A percentile compares a stretch with the other conserved stretches of the same genome.
Evolutionary conservation across 768 basidiomycete species (phyloP).

Genomic region (Mycena polygramma): DNA sequence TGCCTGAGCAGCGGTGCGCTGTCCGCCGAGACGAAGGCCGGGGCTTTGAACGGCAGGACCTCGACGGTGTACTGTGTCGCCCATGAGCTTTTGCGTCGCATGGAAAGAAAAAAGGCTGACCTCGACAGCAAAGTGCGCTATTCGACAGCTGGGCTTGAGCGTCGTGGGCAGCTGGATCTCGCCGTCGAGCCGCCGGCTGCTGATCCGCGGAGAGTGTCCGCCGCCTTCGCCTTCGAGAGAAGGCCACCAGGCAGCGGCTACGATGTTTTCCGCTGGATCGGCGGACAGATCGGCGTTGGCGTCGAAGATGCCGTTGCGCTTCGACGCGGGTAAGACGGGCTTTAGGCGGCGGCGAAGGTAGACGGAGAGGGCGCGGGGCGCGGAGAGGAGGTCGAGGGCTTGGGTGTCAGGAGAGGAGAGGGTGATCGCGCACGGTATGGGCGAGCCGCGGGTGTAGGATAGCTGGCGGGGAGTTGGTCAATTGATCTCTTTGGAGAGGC

Average conservation of each 20-base stretch:
- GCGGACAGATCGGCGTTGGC: slow-evolving; percentile 35
- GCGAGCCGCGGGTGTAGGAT: slow-evolving; percentile 39
- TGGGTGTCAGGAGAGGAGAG: slow-evolving; percentile 32
- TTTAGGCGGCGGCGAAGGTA: slow-evolving; percentile 34
- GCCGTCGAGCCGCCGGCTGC: slow-evolving; percentile 29
- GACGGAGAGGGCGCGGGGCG: slow-evolving; percentile 34
- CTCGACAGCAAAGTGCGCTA: slow-evolving; percentile 38
- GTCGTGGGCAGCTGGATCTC: slow-evolving; percentile 35
- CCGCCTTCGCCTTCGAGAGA: not conserved
- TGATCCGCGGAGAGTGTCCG: not conserved
- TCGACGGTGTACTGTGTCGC: slow-evolving; percentile 36
- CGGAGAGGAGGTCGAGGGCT: slow-evolving; percentile 40
- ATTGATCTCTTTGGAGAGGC: not conserved
- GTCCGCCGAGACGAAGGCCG: slow-evolving; percentile 30
- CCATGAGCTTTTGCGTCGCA: not conserved
- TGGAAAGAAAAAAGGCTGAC: slow-evolving; percentile 10
- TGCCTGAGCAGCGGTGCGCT: slow-evolving; percentile 28
- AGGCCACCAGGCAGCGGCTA: slow-evolving; percentile 37
- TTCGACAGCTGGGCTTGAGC: slow-evolving; percentile 35
- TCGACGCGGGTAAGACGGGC: slow-evolving; percentile 27
- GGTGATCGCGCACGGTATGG: slow-evolving; percentile 33
- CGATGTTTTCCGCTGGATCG: slow-evolving; percentile 34
- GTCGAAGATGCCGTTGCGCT: slow-evolving; percentile 35
- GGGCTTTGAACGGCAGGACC: slow-evolving; percentile 39
- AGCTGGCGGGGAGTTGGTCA: slow-evolving; percentile 20